A percentile compares a stretch with the other conserved stretches of the same genome.
These are phyloP conservation scores for Lepidium aucheri DNA, from an alignment of 345 rosid genomes.

Conservation along the genomic window DNA sequence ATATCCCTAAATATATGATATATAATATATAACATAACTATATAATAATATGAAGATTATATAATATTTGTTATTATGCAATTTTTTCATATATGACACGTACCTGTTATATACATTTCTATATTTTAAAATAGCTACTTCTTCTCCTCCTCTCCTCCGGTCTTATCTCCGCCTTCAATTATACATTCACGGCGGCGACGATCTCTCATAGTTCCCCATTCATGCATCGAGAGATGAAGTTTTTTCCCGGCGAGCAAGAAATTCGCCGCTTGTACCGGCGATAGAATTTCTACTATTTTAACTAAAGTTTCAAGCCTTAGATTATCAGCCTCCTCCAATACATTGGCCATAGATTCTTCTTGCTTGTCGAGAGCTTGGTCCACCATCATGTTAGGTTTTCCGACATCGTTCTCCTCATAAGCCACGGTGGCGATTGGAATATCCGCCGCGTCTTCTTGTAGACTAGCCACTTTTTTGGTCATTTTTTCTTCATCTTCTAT, in stretches of 20 bases:
- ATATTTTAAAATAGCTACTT: background rate
- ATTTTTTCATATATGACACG: background rate
- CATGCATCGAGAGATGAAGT: slow-evolving; percentile 37
- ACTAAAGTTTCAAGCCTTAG: slow-evolving; percentile 30
- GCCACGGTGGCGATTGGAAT: slow-evolving; percentile 31
- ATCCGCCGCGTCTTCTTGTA: slow-evolving; percentile 48
- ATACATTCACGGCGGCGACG: slow-evolving; percentile 24
- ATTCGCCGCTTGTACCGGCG: slow-evolving; percentile 33
- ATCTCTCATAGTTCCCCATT: slow-evolving; percentile 37
- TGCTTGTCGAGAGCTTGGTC: slow-evolving; percentile 25
- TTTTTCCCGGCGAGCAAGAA: slow-evolving; percentile 30
- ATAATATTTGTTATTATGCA: too few species aligned
- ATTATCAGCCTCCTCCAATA: slow-evolving; percentile 32
- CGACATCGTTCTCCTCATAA: background rate
- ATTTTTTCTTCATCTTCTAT: slow-evolving; percentile 34
- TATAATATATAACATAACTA: background rate
- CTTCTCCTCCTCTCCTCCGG: background rate
- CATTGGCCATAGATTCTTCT: slow-evolving; percentile 21
- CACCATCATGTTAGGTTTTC: slow-evolving; percentile 14
- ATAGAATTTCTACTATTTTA: slow-evolving; percentile 21
- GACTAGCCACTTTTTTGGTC: slow-evolving; percentile 24
- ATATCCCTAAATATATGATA: background rate
- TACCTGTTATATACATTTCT: background rate
- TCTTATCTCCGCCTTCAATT: background rate
- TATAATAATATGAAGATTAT: too few species aligned